Conservation (phyloP, 2,329 filamentous ascomycete genomes). For the Thelonectria olida region DNA sequence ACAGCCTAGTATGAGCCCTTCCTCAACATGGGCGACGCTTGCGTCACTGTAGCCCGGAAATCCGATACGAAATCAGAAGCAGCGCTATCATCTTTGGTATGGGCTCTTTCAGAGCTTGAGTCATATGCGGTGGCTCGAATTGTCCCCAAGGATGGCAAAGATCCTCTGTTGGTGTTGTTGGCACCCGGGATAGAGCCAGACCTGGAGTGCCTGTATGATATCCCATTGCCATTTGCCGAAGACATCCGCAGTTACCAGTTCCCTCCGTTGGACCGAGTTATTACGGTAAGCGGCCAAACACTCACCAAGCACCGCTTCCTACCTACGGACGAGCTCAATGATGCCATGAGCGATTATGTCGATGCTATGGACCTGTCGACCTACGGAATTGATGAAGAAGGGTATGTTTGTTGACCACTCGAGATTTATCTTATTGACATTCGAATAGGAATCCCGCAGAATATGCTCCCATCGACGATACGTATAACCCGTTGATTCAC, state of each 20-base stretch:
- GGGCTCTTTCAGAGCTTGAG: slow-evolving; percentile 85
- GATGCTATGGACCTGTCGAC: slow-evolving; percentile 88
- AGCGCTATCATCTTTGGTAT: slow-evolving; percentile 88
- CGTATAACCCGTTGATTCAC: slow-evolving; percentile 87
- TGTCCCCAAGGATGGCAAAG: slow-evolving; percentile 83
- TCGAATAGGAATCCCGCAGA: slow-evolving; percentile 61
- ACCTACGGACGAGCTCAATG: slow-evolving; percentile 75
- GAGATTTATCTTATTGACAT: slow-evolving; percentile 23
- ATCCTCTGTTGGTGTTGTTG: slow-evolving; percentile 80
- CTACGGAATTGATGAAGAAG: slow-evolving; percentile 78
- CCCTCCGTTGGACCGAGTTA: slow-evolving; percentile 84
- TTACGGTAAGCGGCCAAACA: slow-evolving; percentile 85
- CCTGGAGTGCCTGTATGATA: slow-evolving; percentile 87
- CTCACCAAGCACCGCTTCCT: slow-evolving; percentile 86
- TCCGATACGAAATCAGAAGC: slow-evolving; percentile 84
- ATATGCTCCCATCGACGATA: slow-evolving; percentile 81
- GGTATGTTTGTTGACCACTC: slow-evolving; percentile 55
- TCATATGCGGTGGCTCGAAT: slow-evolving; percentile 88
- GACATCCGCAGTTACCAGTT: slow-evolving; percentile 92
- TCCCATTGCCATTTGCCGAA: slow-evolving; percentile 92
- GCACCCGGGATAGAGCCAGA: slow-evolving; percentile 81
- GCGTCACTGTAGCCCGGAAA: slow-evolving; percentile 79
- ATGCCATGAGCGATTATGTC: slow-evolving; percentile 91
- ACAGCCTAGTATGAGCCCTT: slow-evolving; percentile 77
- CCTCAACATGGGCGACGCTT: slow-evolving; percentile 83